Conservation (phyloP, 495 filamentous ascomycete genomes). For the Pseudevernia furfuracea region DNA sequence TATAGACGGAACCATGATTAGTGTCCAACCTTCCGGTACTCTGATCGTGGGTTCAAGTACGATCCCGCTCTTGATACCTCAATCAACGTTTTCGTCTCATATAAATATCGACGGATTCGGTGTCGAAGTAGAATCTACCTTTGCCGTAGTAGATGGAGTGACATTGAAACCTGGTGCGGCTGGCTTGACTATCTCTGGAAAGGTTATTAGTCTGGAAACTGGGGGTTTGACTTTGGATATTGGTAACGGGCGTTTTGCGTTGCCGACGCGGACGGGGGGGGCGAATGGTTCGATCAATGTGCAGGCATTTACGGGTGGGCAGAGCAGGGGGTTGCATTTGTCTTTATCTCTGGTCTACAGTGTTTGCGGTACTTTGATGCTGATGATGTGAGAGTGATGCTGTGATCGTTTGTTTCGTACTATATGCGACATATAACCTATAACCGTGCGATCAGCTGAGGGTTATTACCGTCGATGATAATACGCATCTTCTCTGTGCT, state of each 20-base stretch:
- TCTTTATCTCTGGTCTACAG: neutral
- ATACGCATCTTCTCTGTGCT: too few relatives aligned
- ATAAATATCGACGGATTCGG: neutral
- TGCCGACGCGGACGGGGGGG: neutral
- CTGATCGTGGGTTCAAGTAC: neutral
- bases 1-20: constrained; percentile 9
- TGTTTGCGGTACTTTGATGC: neutral
- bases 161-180: neutral
- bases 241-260: neutral
- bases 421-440: too few relatives aligned
- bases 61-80: constrained; percentile 8
- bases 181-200: neutral
- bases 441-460: too few relatives aligned
- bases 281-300: neutral
- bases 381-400: neutral
- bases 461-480: too few relatives aligned
- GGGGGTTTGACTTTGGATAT: neutral
- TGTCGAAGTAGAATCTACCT: neutral
- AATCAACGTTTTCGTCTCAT: neutral
- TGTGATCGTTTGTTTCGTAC: too few relatives aligned
- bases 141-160: constrained; percentile 1
- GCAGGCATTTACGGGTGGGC: neutral
- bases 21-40: constrained; percentile 3
- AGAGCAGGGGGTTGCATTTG: neutral
- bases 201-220: neutral